Evolutionary conservation across 1,284 basidiomycete genomes (phyloP).

Genomic region (Puccinia horiana): DNA sequence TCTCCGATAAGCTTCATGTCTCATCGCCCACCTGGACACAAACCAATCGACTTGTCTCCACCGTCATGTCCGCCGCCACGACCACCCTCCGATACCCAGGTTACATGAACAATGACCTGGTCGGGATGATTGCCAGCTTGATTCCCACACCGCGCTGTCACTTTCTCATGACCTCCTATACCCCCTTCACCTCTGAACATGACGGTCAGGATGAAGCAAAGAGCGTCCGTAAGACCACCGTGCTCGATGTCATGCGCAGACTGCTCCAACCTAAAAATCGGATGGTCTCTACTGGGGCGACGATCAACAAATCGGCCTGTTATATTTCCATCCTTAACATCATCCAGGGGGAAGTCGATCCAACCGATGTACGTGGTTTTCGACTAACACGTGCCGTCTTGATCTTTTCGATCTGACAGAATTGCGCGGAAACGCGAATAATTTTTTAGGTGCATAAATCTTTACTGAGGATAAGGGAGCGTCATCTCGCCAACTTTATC

Average conservation of each 20-base stretch:
- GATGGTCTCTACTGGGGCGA: slow-evolving; percentile 81
- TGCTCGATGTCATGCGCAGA: slow-evolving; percentile 97
- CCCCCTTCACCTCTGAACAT: slow-evolving; percentile 90
- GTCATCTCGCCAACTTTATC: slow-evolving; percentile 95
- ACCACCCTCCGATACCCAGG: slow-evolving; percentile 96
- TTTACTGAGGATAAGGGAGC: slow-evolving; percentile 88
- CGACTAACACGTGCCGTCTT: not conserved
- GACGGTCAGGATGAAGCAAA: slow-evolving; percentile 66
- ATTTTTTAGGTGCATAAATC: slow-evolving; percentile 91
- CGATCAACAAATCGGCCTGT: slow-evolving; percentile 83
- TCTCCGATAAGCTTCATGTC: slow-evolving; percentile 83
- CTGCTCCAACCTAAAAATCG: slow-evolving; percentile 97
- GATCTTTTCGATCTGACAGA: not conserved
- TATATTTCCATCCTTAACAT: slow-evolving; percentile 99
- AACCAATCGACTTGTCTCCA: slow-evolving; percentile 83
- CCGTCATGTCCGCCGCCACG: slow-evolving; percentile 94
- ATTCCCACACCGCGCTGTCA: slow-evolving; percentile 99
- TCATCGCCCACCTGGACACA: slow-evolving; percentile 91
- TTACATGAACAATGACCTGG: slow-evolving; percentile 99
- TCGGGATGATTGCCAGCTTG: slow-evolving; percentile 92
- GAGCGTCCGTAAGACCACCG: slow-evolving; percentile 85
- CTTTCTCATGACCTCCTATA: slow-evolving; percentile 99
- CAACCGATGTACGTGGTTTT: slow-evolving; percentile 75
- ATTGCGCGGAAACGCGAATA: not conserved
- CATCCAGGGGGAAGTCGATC: slow-evolving; percentile 97